Evolutionary conservation across 805 yeast genomes (phyloP).

Genomic region (Yarrowia bubula): DNA sequence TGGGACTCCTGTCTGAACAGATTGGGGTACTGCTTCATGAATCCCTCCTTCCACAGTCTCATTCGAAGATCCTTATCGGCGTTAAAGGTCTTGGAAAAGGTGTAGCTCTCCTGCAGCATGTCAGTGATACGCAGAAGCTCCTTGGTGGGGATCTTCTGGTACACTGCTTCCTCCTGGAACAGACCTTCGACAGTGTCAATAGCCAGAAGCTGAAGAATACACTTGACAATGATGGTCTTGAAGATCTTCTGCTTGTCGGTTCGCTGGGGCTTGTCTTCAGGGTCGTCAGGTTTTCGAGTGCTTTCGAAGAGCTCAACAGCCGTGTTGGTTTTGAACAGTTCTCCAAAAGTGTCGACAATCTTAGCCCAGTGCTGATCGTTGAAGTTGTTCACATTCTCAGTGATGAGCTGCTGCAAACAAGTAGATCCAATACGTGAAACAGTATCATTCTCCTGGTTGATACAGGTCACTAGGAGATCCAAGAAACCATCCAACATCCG

Average conservation of each 20-base stretch:
- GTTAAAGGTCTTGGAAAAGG: conserved; percentile 83
- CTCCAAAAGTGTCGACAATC: conserved; percentile 61
- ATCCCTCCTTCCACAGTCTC: conserved; percentile 87
- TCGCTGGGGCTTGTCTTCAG: conserved; percentile 22
- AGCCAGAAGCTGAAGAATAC: conserved; percentile 84
- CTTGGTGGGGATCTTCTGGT: conserved; percentile 63
- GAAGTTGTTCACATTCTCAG: conserved; percentile 71
- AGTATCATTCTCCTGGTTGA: conserved; percentile 95
- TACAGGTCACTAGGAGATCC: conserved; percentile 75
- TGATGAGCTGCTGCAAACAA: conserved; percentile 74
- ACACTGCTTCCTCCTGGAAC: conserved; percentile 65
- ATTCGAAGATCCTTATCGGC: conserved; percentile 83
- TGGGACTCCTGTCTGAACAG: conserved; percentile 87
- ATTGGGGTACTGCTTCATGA: conserved; percentile 89
- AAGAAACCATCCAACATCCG: conserved; percentile 75
- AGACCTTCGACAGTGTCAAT: conserved; percentile 83
- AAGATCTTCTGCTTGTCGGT: conserved; percentile 48
- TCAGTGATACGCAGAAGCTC: conserved; percentile 59
- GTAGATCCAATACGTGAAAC: conserved; percentile 92
- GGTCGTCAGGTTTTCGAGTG: conserved; percentile 26
- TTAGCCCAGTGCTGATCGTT: conserved; percentile 68
- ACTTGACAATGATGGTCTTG: conserved; percentile 81
- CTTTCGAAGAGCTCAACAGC: conserved; percentile 71
- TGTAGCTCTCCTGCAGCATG: conserved; percentile 65
- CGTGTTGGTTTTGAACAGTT: conserved; percentile 75